These are phyloP conservation scores for Pyrenula aspistea DNA, from an alignment of 495 filamentous ascomycete species.

Conservation along the genomic window DNA sequence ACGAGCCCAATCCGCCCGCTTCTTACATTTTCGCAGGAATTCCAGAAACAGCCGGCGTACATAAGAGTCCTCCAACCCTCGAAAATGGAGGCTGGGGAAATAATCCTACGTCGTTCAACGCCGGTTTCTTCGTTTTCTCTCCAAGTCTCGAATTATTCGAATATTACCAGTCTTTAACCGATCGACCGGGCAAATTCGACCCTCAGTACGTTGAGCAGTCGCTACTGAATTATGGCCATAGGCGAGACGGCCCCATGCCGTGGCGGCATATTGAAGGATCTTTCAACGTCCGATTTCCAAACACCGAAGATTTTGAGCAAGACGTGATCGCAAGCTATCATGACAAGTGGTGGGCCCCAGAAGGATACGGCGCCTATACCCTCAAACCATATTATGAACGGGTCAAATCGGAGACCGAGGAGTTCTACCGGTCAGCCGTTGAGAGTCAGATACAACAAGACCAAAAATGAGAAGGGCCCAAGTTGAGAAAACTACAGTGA, in stretches of 20 bases:
- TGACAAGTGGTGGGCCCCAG: not conserved
- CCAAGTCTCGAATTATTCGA: conserved; percentile 22
- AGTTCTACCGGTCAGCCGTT: not conserved
- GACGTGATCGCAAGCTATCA: not conserved
- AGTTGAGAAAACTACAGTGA: no score
- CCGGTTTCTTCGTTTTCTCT: conserved; percentile 26
- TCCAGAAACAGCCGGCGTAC: conserved; percentile 9
- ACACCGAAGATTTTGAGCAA: not conserved
- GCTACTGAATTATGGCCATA: conserved; percentile 26
- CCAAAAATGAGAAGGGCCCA: no score
- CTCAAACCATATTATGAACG: not conserved
- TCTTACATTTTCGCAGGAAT: conserved; percentile 25
- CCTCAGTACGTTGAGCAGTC: conserved; percentile 25
- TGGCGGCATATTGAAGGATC: conserved; percentile 5
- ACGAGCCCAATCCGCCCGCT: conserved; percentile 18
- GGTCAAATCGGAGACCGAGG: not conserved
- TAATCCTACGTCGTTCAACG: conserved; percentile 12
- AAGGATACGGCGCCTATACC: not conserved
- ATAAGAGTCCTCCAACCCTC: conserved; percentile 2
- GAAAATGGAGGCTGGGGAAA: conserved; percentile 20
- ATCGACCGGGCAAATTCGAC: conserved; percentile 16
- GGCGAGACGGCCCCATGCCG: conserved; percentile 18
- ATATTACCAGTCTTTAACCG: conserved; percentile 22
- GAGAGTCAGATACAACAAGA: no score
- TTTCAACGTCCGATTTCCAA: not conserved